Evolutionary conservation across 2,329 filamentous ascomycete genomes (phyloP).

Genomic region (Colletotrichum tanaceti): DNA sequence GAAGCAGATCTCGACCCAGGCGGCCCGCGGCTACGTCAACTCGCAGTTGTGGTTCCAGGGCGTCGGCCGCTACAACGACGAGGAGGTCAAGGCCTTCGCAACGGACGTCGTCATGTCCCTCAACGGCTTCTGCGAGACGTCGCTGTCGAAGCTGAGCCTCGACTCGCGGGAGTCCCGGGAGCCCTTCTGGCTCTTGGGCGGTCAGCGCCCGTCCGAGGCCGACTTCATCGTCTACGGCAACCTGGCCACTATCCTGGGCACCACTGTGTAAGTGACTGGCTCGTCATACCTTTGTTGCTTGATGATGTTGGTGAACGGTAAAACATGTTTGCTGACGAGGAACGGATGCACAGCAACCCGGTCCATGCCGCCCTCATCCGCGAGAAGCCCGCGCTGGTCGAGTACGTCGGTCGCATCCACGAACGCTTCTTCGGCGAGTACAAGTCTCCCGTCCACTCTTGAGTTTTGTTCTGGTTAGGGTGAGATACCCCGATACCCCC

Average conservation of each 20-base stretch:
- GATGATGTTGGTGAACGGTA: neutral
- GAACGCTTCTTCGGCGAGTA: slow-evolving; percentile 38
- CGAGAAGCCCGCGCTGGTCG: slow-evolving; percentile 39
- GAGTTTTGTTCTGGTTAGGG: slow-evolving; percentile 21
- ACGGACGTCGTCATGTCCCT: slow-evolving; percentile 41
- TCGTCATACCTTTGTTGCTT: neutral
- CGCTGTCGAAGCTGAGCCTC: slow-evolving; percentile 31
- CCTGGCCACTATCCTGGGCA: slow-evolving; percentile 37
- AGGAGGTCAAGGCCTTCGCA: slow-evolving; percentile 41
- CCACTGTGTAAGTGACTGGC: slow-evolving; percentile 34
- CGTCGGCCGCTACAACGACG: slow-evolving; percentile 39
- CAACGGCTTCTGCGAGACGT: slow-evolving; percentile 39
- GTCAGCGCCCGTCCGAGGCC: slow-evolving; percentile 42
- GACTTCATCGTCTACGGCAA: slow-evolving; percentile 41
- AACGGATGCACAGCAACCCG: slow-evolving; percentile 17
- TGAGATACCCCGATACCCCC: slow-evolving; percentile 35
- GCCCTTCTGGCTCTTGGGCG: slow-evolving; percentile 45
- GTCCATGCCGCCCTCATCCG: slow-evolving; percentile 37
- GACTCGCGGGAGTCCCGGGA: slow-evolving; percentile 26
- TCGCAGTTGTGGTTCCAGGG: slow-evolving; percentile 43
- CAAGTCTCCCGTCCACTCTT: slow-evolving; percentile 37
- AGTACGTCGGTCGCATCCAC: slow-evolving; percentile 39
- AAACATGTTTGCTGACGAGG: neutral
- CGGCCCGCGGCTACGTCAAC: slow-evolving; percentile 36
- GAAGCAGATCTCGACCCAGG: slow-evolving; percentile 36